Conservation (phyloP, 2,329 filamentous ascomycete species). For the Pseudogymnoascus sp. region DNA sequence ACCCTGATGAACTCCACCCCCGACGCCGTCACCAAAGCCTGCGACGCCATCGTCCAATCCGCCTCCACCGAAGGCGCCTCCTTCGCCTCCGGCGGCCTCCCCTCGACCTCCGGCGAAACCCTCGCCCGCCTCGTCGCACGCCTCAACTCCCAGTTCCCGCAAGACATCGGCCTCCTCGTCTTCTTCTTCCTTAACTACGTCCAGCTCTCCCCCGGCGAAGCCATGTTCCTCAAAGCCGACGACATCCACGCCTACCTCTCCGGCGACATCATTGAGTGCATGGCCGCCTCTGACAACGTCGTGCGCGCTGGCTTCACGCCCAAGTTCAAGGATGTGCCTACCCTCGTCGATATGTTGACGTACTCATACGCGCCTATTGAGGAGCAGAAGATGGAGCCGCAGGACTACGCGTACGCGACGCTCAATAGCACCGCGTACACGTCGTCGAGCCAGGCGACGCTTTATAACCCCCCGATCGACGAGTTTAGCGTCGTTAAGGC, state of each 20-base stretch:
- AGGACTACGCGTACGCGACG: constrained; percentile 77
- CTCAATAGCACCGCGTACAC: constrained; percentile 78
- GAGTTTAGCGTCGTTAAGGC: constrained; percentile 89
- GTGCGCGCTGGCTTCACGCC: constrained; percentile 95
- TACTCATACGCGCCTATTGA: constrained; percentile 93
- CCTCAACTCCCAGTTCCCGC: constrained; percentile 75
- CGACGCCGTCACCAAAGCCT: constrained; percentile 56
- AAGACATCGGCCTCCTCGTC: constrained; percentile 88
- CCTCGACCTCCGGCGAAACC: constrained; percentile 60
- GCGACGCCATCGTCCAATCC: constrained; percentile 61
- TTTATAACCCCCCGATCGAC: constrained; percentile 95
- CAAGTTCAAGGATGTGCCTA: constrained; percentile 95
- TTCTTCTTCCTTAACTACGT: constrained; percentile 97
- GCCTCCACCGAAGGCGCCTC: constrained; percentile 59
- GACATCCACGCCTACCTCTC: constrained; percentile 95
- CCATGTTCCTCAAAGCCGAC: constrained; percentile 91
- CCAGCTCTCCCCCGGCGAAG: constrained; percentile 78
- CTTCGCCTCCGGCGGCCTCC: constrained; percentile 69
- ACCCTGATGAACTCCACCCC: constrained; percentile 72
- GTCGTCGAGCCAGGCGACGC: constrained; percentile 60
- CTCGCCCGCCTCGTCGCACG: constrained; percentile 71
- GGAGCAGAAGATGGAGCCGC: constrained; percentile 85
- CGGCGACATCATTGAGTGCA: constrained; percentile 96
- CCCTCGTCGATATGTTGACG: constrained; percentile 82
- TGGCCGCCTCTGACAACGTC: constrained; percentile 98